Base-by-base conservation (phyloP, 1,284 basidiomycete genomes). In the Chondrostereum purpureum region DNA sequence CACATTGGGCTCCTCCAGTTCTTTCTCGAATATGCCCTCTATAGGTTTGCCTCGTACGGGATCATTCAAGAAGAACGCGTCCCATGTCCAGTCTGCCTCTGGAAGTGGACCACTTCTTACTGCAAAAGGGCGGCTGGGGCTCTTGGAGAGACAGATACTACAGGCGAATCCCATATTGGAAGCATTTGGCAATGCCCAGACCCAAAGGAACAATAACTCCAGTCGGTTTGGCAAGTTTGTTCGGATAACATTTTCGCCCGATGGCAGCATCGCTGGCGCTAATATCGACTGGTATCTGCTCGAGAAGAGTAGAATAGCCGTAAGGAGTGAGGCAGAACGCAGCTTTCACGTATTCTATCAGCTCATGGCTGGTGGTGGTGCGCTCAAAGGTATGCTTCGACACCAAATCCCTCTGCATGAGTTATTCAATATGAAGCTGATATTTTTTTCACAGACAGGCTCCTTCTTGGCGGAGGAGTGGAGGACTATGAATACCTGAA, bases 271-370 rank as follows among this genome's bases (percentile, higher is more conserved):
- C 47, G 91, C 93, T 1, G 96, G 96, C 2, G 96, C 96, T 33
- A 97, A 95, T 59, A 95, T 99, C 51, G 94, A 99, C 62, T 99
- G 96, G 96, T 99, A 99, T 62, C 73, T 99, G 34, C 70, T 99
- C 39, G 96, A 99, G 72, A 99, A 99, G 75, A 95, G 92, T 61
- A 71, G 96, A 56, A 94, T 99, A 1, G 90, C 93, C 2, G 78
- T 83, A n/a, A 73, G 94, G 39, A 89, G 82, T 52, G 80, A 85
- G 49, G 88, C 88, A 0, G 96, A 99, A 64, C 77, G 96, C 42
- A 88, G 80, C 60, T 99, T 99, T 63, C 96, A 99, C 61, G 88
- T 98, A 2, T 99, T 99, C 65, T 99, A 99, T 64, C 93, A 98
- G 66, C 64, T 89, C 14, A 70, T 88, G 60, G 85, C 82, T 31